phyloP scores from a whole-genome alignment of 2,329 filamentous ascomycete genomes.

The Saccharata proteae region DNA sequence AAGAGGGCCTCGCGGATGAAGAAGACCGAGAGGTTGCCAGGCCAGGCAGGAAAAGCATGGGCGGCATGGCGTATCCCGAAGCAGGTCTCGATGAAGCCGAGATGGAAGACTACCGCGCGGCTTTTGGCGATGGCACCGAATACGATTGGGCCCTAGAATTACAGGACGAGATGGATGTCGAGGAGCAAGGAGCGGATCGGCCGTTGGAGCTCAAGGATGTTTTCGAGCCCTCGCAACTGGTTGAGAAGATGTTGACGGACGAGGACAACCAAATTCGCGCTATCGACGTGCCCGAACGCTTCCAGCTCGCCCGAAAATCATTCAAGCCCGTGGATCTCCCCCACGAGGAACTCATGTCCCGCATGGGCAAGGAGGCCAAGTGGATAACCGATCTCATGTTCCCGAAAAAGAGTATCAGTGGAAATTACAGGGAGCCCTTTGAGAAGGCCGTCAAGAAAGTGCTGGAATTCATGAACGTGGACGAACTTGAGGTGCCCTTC shows the following conservation, averaged over 20 bases:
- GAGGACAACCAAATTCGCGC: slow-evolving; percentile 86
- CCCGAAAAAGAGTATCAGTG: slow-evolving; percentile 67
- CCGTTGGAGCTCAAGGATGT: slow-evolving; percentile 92
- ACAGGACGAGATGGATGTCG: slow-evolving; percentile 72
- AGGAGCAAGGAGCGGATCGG: slow-evolving; percentile 65
- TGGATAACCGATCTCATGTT: slow-evolving; percentile 90
- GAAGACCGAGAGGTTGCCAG: slow-evolving; percentile 74
- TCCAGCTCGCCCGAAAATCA: slow-evolving; percentile 79
- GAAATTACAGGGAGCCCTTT: slow-evolving; percentile 69
- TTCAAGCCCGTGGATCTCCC: slow-evolving; percentile 74
- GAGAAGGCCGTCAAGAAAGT: slow-evolving; percentile 82
- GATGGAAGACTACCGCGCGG: slow-evolving; percentile 88
- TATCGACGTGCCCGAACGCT: slow-evolving; percentile 83
- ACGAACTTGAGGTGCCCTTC: slow-evolving; percentile 91
- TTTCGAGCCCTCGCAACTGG: slow-evolving; percentile 90
- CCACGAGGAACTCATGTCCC: slow-evolving; percentile 54
- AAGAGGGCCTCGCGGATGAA: slow-evolving; percentile 66
- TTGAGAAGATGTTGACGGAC: slow-evolving; percentile 89
- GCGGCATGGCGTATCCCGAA: slow-evolving; percentile 60
- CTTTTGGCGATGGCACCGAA: slow-evolving; percentile 91
- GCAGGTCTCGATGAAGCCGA: slow-evolving; percentile 83
- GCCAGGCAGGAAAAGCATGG: slow-evolving; percentile 57
- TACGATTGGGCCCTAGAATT: slow-evolving; percentile 89
- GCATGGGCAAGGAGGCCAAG: slow-evolving; percentile 67
- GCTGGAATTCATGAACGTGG: slow-evolving; percentile 85